These are phyloP conservation scores for Haberlea rhodopensis DNA, from an alignment of 257 asterid species.

Conservation along the genomic window DNA sequence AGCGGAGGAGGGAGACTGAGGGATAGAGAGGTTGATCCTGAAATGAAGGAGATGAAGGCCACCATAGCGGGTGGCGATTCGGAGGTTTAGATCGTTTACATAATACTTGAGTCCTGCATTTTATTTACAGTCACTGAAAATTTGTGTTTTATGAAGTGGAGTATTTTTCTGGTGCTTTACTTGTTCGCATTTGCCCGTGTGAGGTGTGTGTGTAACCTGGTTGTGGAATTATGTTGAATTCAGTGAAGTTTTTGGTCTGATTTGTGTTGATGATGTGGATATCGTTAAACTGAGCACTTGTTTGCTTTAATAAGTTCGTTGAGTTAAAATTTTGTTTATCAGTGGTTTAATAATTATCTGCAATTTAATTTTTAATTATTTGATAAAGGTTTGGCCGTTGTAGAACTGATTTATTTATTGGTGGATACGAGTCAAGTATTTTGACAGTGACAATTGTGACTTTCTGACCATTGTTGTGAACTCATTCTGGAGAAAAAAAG, in stretches of 20 bases:
- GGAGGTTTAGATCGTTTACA: conserved; percentile 29
- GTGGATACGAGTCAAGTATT: neutral
- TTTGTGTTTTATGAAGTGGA: conserved; percentile 5
- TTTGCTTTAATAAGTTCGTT: conserved; percentile 2
- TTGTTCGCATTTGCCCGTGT: neutral
- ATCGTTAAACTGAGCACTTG: neutral
- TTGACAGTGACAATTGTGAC: neutral
- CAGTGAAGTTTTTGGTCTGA: neutral
- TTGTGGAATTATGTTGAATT: conserved; percentile 18
- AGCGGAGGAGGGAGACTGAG: conserved; percentile 54
- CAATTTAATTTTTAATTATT: neutral
- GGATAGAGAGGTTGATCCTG: conserved; percentile 78
- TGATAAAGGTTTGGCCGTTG: conserved; percentile 2
- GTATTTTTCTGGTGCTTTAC: neutral
- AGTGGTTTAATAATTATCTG: neutral
- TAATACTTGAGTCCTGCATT: neutral
- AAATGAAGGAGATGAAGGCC: conserved; percentile 96
- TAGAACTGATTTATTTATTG: neutral
- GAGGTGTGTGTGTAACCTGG: neutral
- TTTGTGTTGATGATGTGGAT: neutral
- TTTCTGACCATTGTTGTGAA: neutral
- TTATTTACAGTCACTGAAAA: neutral
- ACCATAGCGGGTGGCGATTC: conserved; percentile 70
- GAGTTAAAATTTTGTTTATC: neutral
- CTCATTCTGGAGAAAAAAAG: neutral